Base-by-base conservation (phyloP, 2,329 filamentous ascomycete genomes). In the Xylaria sp. region DNA sequence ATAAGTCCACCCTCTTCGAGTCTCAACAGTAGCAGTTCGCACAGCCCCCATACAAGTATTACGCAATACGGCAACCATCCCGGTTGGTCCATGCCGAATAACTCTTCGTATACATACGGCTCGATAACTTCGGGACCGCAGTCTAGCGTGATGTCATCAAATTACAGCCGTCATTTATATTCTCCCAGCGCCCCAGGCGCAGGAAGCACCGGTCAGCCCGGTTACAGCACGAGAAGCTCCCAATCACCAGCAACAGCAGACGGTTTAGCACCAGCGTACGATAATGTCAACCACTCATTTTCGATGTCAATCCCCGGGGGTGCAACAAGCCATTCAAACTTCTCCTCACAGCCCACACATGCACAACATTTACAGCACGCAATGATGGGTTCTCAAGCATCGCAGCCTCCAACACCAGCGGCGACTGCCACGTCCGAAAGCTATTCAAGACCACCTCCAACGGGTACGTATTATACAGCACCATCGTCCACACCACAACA, bases 251-350 rank as follows among this genome's bases (percentile, higher is more conserved):
- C 83, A 10, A 85, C 87, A 8, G 83, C 85, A 34, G 84, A 93
- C 77, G 86, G 85, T 58, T 83, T 94, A 64, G 87, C 91, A 69
- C 85, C 91, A 69, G 86, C 90, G 7, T 93, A 91, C 80, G 90
- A 92, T 72, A 84, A 89, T 70, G 89, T 90, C 73, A 85, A 91
- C 69, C 87, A 90, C 54, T 84, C 89, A 41, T 93, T 91, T 78
- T 86, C 89, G 69, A 86, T 87, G 73, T 82, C 88, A 20, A 85
- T 90, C 77, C 85, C 87, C 12, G 87, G 87, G 63, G 84, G 86
- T 20, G 80, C 82, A 39, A 77, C 78, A 46, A 76, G 77, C 50
- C 80, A 82, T 62, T 79, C 77, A 28, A 79, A 72, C 69, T 70
- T 71, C 28, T 52, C 74, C 54, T 74, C 78, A 74, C 77, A 80